These are phyloP conservation scores for Epichloe festucae DNA, from an alignment of 2,329 filamentous ascomycete species.

Conservation along the genomic window DNA sequence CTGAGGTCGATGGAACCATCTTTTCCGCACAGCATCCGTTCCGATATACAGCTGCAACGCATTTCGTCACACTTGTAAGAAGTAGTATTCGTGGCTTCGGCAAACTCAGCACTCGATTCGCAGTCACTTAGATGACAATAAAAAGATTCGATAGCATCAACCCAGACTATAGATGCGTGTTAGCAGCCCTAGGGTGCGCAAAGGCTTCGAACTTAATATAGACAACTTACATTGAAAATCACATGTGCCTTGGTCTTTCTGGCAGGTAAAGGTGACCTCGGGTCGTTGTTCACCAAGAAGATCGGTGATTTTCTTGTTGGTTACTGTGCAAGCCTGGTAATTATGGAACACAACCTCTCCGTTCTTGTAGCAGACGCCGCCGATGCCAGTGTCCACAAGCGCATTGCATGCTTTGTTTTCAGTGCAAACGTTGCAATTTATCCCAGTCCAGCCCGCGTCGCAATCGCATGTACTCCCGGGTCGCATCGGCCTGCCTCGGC, in stretches of 20 bases:
- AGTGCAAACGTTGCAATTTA: constrained; percentile 96
- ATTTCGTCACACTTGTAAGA: constrained; percentile 76
- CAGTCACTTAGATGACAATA: constrained; percentile 85
- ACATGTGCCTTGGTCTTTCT: constrained; percentile 60
- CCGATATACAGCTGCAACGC: constrained; percentile 75
- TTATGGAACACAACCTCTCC: constrained; percentile 88
- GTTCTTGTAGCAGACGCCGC: constrained; percentile 82
- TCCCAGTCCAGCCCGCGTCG: constrained; percentile 85
- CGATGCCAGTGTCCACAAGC: constrained; percentile 70
- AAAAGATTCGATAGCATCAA: constrained; percentile 87
- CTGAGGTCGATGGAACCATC: constrained; percentile 82
- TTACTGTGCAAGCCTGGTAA: constrained; percentile 96
- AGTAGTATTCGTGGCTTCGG: constrained; percentile 63
- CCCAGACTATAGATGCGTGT: constrained; percentile 56
- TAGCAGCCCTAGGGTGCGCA: neutral
- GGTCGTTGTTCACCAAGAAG: constrained; percentile 75
- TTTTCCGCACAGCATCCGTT: constrained; percentile 87
- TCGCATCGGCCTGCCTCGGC: constrained; percentile 64
- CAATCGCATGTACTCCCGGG: constrained; percentile 64
- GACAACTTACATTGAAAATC: constrained; percentile 76
- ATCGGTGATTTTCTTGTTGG: constrained; percentile 84
- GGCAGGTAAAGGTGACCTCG: constrained; percentile 89
- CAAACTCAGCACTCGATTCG: constrained; percentile 55
- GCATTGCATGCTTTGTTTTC: constrained; percentile 73
- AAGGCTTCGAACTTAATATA: constrained; percentile 4